A percentile compares a stretch with the other conserved stretches of the same genome.
Conservation (phyloP, 2,329 filamentous ascomycete species). For the Pseudophaeomoniella oleicola region DNA sequence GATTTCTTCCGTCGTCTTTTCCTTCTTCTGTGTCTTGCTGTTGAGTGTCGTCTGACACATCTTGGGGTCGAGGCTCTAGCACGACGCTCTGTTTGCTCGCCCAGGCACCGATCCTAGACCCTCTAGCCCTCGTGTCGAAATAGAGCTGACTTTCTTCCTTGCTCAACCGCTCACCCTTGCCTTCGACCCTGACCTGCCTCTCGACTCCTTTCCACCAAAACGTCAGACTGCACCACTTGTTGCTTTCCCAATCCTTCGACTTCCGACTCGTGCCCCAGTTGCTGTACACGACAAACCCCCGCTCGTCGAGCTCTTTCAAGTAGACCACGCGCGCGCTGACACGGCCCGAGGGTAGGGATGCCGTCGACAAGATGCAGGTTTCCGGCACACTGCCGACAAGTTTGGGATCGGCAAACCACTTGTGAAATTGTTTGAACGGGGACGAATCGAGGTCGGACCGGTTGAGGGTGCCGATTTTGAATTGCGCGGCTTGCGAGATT, state of each 20-base stretch:
- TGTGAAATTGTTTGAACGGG: conserved; percentile 74
- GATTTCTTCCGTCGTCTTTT: conserved; percentile 51
- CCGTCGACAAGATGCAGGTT: conserved; percentile 76
- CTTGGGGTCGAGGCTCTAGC: conserved; percentile 30
- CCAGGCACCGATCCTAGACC: conserved; percentile 81
- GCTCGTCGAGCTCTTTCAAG: conserved; percentile 80
- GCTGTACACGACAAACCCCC: conserved; percentile 85
- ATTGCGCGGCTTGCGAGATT: conserved; percentile 75
- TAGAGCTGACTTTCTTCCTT: conserved; percentile 57
- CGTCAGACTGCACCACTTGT: conserved; percentile 66
- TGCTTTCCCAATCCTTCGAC: conserved; percentile 52
- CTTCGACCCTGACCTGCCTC: conserved; percentile 83
- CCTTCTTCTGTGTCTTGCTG: conserved; percentile 18
- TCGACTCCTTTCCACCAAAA: conserved; percentile 86
- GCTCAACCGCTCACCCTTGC: conserved; percentile 50
- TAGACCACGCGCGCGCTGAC: conserved; percentile 82
- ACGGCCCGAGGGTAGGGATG: conserved; percentile 65
- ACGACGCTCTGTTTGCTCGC: conserved; percentile 78
- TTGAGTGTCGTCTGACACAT: conserved; percentile 12
- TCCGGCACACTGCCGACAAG: conserved; percentile 60
- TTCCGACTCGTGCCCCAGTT: conserved; percentile 72
- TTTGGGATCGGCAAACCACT: conserved; percentile 71
- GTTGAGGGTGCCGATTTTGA: conserved; percentile 50
- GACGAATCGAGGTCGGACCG: conserved; percentile 43
- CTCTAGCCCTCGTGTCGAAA: conserved; percentile 55